Evolutionary conservation across 1,284 basidiomycete species (phyloP).

Genomic region (Cryptococcus sp.): DNA sequence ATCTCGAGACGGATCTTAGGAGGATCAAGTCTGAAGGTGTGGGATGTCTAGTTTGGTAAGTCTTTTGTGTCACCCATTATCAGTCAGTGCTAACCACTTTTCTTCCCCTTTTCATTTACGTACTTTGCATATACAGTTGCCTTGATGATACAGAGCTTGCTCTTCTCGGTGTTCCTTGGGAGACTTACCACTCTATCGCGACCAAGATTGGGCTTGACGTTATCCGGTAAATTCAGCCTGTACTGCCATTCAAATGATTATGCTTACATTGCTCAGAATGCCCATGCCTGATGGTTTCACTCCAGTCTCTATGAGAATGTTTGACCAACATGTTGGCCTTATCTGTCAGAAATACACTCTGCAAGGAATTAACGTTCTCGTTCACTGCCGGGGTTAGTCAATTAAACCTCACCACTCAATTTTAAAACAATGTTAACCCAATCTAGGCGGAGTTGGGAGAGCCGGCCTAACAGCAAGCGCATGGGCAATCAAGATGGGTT

Average conservation of each 20-base stretch:
- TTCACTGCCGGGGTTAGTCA: constrained; percentile 76
- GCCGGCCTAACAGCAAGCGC: constrained; percentile 89
- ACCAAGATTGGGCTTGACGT: constrained; percentile 68
- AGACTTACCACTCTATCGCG: constrained; percentile 65
- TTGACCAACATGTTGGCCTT: constrained; percentile 67
- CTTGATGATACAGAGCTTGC: constrained; percentile 80
- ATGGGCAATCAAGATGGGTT: constrained; percentile 88
- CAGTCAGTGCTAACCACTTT: not conserved
- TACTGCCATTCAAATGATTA: not conserved
- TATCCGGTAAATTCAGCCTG: constrained; percentile 51
- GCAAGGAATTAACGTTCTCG: constrained; percentile 67
- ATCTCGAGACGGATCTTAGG: constrained; percentile 69
- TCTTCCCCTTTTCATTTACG: not conserved
- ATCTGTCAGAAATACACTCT: constrained; percentile 74
- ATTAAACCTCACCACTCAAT: not conserved
- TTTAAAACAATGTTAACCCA: not conserved
- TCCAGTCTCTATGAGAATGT: constrained; percentile 60
- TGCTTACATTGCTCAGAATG: constrained; percentile 53
- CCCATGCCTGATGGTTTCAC: constrained; percentile 89
- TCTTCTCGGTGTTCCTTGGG: constrained; percentile 78
- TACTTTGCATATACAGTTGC: constrained; percentile 55
- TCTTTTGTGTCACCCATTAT: constrained; percentile 1
- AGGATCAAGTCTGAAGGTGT: constrained; percentile 74
- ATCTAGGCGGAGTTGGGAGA: constrained; percentile 70
- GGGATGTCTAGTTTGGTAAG: constrained; percentile 75